A percentile compares a stretch with the other conserved stretches of the same genome.
These are phyloP conservation scores for Lentinula lateritia DNA, from an alignment of 768 basidiomycete species.

Conservation along the genomic window DNA sequence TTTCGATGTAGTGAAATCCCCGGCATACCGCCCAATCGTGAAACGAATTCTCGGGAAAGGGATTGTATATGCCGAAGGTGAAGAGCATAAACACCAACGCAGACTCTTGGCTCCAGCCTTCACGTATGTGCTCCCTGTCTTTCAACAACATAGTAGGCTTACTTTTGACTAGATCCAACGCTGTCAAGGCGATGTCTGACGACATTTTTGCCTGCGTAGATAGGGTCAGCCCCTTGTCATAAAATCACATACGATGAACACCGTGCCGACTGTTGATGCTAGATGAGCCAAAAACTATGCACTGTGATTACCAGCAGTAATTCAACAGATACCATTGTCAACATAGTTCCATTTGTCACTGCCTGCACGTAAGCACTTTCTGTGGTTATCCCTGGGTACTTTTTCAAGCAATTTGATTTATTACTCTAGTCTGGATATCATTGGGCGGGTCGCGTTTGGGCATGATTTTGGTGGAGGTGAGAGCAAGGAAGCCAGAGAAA, in stretches of 20 bases:
- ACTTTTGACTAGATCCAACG: constrained; percentile 19
- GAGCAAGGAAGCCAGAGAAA: constrained; percentile 18
- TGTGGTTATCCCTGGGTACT: neutral
- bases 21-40: constrained; percentile 26
- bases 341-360: neutral
- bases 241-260: no score
- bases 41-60: constrained; percentile 27
- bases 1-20: constrained; percentile 17
- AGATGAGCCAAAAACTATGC: neutral
- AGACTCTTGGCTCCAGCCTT: constrained; percentile 28
- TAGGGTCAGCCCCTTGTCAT: constrained; percentile 11
- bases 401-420: neutral
- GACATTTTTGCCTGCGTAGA: constrained; percentile 27
- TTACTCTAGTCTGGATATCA: constrained; percentile 18
- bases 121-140: constrained; percentile 20
- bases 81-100: constrained; percentile 28
- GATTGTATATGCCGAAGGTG: constrained; percentile 32
- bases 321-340: neutral
- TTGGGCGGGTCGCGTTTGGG: constrained; percentile 31
- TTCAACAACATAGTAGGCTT: neutral
- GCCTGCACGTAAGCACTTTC: constrained; percentile 9
- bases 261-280: neutral
- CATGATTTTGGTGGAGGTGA: constrained; percentile 26
- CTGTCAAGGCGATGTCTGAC: constrained; percentile 28
- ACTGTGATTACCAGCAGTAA: neutral